These are phyloP conservation scores for Porcisia deanei DNA, from an alignment of 208 protist genomes.

Conservation along the genomic window DNA sequence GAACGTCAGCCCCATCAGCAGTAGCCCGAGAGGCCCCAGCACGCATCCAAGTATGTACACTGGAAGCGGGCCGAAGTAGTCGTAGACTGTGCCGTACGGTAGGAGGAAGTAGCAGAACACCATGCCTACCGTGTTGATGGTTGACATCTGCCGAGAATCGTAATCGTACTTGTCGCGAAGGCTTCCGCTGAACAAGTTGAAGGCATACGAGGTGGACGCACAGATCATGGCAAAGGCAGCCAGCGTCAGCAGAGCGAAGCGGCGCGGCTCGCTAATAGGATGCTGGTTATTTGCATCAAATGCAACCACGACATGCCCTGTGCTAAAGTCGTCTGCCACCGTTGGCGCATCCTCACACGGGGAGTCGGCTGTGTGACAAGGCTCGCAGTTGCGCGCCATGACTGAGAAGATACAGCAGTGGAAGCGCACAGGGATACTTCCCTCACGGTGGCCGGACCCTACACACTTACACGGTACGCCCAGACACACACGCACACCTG, in stretches of 20 bases:
- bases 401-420: not conserved
- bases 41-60: constrained; percentile 34
- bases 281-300: constrained; percentile 23
- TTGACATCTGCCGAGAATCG: constrained; percentile 47
- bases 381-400: not conserved
- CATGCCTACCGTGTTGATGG: constrained; percentile 52
- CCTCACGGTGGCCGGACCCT: too few species aligned
- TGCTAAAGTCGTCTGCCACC: not conserved
- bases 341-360: not conserved
- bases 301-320: constrained; percentile 13
- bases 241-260: constrained; percentile 44
- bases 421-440: too few species aligned
- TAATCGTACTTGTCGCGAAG: constrained; percentile 45
- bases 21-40: constrained; percentile 32
- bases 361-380: not conserved
- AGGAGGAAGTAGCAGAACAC: constrained; percentile 42
- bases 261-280: constrained; percentile 38
- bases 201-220: constrained; percentile 53
- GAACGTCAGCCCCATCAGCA: constrained; percentile 56
- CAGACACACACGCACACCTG: too few species aligned
- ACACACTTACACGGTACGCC: too few species aligned
- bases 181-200: constrained; percentile 53
- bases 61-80: constrained; percentile 53
- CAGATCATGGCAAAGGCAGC: constrained; percentile 43
- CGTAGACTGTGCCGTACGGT: constrained; percentile 54